Conservation (phyloP, 2,329 filamentous ascomycete species). For the Penicillium capsulatum region DNA sequence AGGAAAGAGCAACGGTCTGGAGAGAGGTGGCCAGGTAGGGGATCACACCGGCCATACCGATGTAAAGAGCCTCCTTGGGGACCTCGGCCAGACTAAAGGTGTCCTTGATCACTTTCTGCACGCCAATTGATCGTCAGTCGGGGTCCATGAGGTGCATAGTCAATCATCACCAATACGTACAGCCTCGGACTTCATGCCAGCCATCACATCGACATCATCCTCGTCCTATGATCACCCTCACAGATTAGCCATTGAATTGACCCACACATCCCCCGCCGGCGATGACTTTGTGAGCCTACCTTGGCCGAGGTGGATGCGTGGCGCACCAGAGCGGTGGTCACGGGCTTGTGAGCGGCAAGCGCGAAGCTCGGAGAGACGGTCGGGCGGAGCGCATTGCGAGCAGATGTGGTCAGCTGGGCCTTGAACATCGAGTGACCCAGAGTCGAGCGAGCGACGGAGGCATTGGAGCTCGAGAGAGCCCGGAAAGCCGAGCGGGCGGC, state of each 20-base stretch:
- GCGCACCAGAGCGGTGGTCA: slow-evolving; percentile 48
- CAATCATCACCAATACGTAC: slow-evolving; percentile 43
- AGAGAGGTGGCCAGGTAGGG: slow-evolving; percentile 83
- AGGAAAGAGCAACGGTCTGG: slow-evolving; percentile 76
- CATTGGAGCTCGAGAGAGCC: slow-evolving; percentile 43
- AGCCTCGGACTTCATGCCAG: slow-evolving; percentile 53
- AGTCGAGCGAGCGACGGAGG: slow-evolving; percentile 40
- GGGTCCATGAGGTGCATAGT: background rate
- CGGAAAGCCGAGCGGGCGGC: slow-evolving; percentile 45
- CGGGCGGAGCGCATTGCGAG: slow-evolving; percentile 34
- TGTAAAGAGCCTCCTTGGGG: slow-evolving; percentile 62
- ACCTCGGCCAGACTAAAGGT: slow-evolving; percentile 63
- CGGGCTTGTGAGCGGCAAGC: slow-evolving; percentile 43
- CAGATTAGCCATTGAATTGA: slow-evolving; percentile 48
- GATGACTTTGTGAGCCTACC: slow-evolving; percentile 41
- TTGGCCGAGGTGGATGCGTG: slow-evolving; percentile 42
- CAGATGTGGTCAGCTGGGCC: slow-evolving; percentile 43
- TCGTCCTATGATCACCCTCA: slow-evolving; percentile 34
- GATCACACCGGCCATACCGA: slow-evolving; percentile 73
- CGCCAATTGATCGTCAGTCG: slow-evolving; percentile 2
- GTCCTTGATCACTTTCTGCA: slow-evolving; percentile 61
- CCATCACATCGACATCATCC: slow-evolving; percentile 45
- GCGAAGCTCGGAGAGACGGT: slow-evolving; percentile 39
- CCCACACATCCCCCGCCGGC: background rate
- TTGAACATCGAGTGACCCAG: slow-evolving; percentile 42